Conservation (phyloP, 352 stramenopile species). For the Stephanocyclus meneghinianus region DNA sequence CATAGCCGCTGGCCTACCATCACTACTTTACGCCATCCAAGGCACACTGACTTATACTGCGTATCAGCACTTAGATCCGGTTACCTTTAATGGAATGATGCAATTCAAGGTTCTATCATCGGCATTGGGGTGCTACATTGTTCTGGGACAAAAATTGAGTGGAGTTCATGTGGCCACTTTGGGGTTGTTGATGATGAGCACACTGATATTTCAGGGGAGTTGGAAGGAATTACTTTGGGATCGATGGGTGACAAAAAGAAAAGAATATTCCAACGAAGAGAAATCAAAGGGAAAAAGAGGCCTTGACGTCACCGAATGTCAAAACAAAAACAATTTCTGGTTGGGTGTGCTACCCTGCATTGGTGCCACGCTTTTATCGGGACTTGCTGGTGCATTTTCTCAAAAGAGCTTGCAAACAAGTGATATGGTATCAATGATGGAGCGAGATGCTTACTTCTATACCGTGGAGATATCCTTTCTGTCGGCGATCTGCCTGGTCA, state of each 20-base stretch:
- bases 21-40: slow-evolving; percentile 69
- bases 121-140: slow-evolving; percentile 71
- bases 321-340: slow-evolving; percentile 18
- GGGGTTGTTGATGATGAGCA: slow-evolving; percentile 54
- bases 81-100: slow-evolving; percentile 74
- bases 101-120: slow-evolving; percentile 74
- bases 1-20: slow-evolving; percentile 57
- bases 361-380: slow-evolving; percentile 60
- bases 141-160: slow-evolving; percentile 61
- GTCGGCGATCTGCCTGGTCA: slow-evolving; percentile 40
- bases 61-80: slow-evolving; percentile 69
- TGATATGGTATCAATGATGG: slow-evolving; percentile 23
- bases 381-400: slow-evolving; percentile 66
- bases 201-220: slow-evolving; percentile 61
- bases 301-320: not conserved
- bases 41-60: slow-evolving; percentile 56
- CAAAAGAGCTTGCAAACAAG: slow-evolving; percentile 63
- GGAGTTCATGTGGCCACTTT: slow-evolving; percentile 55
- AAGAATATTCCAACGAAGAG: not conserved
- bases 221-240: slow-evolving; percentile 24
- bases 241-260: not conserved
- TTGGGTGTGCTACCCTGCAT: slow-evolving; percentile 62
- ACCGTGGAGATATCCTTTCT: slow-evolving; percentile 60
- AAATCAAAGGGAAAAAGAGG: not conserved
- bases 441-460: slow-evolving; percentile 61